These are phyloP conservation scores for Arachis hypogaea DNA, from an alignment of 306 rosid genomes.

Conservation along the genomic window DNA sequence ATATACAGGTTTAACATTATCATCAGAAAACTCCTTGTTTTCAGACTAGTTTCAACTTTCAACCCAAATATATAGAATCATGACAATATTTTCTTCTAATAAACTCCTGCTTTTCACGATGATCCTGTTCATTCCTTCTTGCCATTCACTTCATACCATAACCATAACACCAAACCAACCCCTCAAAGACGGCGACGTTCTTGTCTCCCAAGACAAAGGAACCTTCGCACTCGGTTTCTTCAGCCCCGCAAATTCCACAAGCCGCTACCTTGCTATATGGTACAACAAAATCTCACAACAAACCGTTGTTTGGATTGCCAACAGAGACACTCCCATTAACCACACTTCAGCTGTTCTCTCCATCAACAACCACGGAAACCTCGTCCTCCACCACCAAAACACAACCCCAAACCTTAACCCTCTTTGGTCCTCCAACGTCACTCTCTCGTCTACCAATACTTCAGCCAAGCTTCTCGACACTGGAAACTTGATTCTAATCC, in stretches of 20 bases:
- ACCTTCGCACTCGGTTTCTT: slow-evolving; percentile 75
- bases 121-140: slow-evolving; percentile 2
- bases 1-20: too few relatives aligned
- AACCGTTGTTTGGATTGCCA: slow-evolving; percentile 76
- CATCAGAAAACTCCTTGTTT: background rate
- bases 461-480: slow-evolving; percentile 51
- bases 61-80: background rate
- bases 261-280: slow-evolving; percentile 65
- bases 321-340: slow-evolving; percentile 43
- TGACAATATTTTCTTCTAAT: slow-evolving; percentile 15
- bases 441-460: background rate
- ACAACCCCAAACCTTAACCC: slow-evolving; percentile 5
- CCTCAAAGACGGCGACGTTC: slow-evolving; percentile 53
- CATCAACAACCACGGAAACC: slow-evolving; percentile 42
- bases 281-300: slow-evolving; percentile 48
- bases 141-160: slow-evolving; percentile 45
- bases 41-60: too few relatives aligned
- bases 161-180: slow-evolving; percentile 42
- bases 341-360: slow-evolving; percentile 44
- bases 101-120: slow-evolving; percentile 1
- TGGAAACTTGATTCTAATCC: slow-evolving; percentile 43
- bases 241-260: slow-evolving; percentile 49
- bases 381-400: slow-evolving; percentile 33
- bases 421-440: slow-evolving; percentile 46
- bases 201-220: slow-evolving; percentile 46